Evolutionary conservation across 169 alveolate species (phyloP), one percentile per base, ranked within the genome.

Genomic region (Plasmodium falciparum): DNA sequence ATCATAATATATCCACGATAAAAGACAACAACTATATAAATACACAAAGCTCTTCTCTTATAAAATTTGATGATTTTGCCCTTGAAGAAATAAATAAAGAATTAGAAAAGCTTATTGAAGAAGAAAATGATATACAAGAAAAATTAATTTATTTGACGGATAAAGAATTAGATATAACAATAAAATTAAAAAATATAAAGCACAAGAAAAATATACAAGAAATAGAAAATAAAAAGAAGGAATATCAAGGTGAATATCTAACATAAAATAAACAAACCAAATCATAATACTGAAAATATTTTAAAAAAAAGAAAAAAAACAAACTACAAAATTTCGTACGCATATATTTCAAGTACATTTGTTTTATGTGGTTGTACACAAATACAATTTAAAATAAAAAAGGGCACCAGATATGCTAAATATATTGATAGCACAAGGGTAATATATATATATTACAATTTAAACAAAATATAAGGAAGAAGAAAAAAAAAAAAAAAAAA

Each of bases 71-170:
- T 24, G 54, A 67, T 39, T 80, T 80, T 29, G 90, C 67, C 47
- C 11, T 80, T 24, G 52, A 80, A n/a, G 83, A 80, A 62, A 59
- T 80, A 80, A 72, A 80, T 58, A 69, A 61, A 26, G 90, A 80
- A 49, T 33, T 80, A 69, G 90, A 80, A 80, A 50, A 67, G 52
- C 67, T 80, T 45, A 67, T 72, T 33, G 90, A 80, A 45, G 90
- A 80, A 52, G 90, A 80, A 80, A 80, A 66, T 69, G 22, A 29
- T 6, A 80, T 80, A 80, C 90, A 80, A 20, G 90, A 80, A 56
- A 47, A 80, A 65, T 26, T 80, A 52, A 66, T 80, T 67, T 67
- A 80, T 49, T 69, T 80, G 47, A 47, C 76, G n/a, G 70, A 80
- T 65, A 71, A 69, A 80, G 90, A 80, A 56, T 72, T 80, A 20